Evolutionary conservation across 306 rosid species (phyloP).

Genomic region (Quillaja saponaria): DNA sequence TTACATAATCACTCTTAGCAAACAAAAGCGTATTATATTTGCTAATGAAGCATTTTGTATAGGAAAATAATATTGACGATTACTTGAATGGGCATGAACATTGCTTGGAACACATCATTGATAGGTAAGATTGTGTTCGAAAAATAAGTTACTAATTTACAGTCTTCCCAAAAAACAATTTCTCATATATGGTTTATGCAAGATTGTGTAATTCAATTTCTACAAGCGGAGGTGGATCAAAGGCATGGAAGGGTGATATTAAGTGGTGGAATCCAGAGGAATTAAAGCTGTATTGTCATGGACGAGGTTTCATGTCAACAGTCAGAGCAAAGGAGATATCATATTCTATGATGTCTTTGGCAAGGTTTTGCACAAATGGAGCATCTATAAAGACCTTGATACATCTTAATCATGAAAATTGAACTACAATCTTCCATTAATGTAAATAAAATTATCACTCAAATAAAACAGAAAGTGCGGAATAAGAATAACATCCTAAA

Average conservation of each 20-base stretch:
- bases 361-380: background rate
- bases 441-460: no score
- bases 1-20: background rate
- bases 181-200: no score
- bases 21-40: no score
- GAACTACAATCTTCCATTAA: no score
- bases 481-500: constrained; percentile 5
- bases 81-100: constrained; percentile 53
- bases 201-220: background rate
- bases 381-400: background rate
- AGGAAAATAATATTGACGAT: constrained; percentile 41
- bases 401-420: no score
- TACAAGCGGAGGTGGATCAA: background rate
- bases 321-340: background rate
- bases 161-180: no score
- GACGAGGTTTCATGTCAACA: background rate
- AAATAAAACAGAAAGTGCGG: no score
- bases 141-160: no score
- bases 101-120: constrained; percentile 42
- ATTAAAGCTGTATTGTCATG: background rate
- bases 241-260: constrained; percentile 5
- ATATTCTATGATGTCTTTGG: constrained; percentile 5
- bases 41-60: no score
- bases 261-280: background rate
- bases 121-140: constrained; percentile 22